Evolutionary conservation across 2,329 filamentous ascomycete species (phyloP), one percentile per base, ranked within the genome.

Genomic region (Ophiostoma himal-ulmi): DNA sequence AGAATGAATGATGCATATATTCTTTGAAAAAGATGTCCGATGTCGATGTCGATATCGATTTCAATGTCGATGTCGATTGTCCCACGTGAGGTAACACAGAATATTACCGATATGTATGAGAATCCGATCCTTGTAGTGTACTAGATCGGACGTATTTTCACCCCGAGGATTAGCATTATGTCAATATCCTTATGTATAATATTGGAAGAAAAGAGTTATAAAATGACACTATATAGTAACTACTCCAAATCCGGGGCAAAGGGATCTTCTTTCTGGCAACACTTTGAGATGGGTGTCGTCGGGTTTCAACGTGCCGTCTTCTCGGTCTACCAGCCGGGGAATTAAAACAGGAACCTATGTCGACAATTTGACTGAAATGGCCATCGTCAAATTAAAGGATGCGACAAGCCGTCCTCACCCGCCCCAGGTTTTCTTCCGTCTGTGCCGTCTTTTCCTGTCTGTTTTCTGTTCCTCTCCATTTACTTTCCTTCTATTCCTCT

Each of bases 291-390:
- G 26, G 14, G 11, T 17, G 14, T 34, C 7, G 52, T 17, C 26
- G 14, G 8, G 57, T 62, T 57, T 57, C 52, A 26, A 57, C 22
- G 11, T 57, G n/a, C 52, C 52, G 48, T 20, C n/a, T 57, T 57
- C 52, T 57, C 52, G 57, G 57, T 62, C 57, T 34, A 20, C 26
- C 57, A 62, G 57, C 57, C 57, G 57, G 57, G 57, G 26, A 62
- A 62, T 36, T 30, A 34, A 26, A 62, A 62, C 57, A 62, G 57
- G 52, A 57, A 62, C 22, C 26, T 5, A 22, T 57, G 17, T 20
- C 44, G n/a, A n/a, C 20, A 48, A 20, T 48, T 48, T 20, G 44
- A 48, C 44, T 20, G 7, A 7, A 3, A 62, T 62, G 4, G 14
- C 8, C 57, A 17, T 34, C 13, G 26, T 62, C 57, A 30, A 62